Percentiles rank a stretch among this genome's conserved stretches.
Conservation (phyloP, 1,139 yeast genomes). For the Magnusiomyces tetraspermus region DNA sequence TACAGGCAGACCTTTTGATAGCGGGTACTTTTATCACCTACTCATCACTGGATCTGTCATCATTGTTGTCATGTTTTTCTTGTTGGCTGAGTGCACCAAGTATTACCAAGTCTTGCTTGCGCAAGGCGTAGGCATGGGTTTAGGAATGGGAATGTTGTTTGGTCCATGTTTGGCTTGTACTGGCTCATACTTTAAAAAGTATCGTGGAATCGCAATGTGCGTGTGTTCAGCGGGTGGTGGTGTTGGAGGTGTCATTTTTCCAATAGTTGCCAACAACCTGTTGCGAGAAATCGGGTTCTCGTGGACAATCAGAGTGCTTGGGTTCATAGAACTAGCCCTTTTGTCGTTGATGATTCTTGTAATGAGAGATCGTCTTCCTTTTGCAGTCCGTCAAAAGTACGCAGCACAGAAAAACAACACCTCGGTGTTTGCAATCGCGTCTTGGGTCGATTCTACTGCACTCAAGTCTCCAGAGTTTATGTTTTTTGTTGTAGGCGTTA, state of each 20-base stretch:
- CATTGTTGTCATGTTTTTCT: conserved; percentile 40
- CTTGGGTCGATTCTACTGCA: conserved; percentile 11
- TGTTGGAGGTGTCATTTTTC: conserved; percentile 48
- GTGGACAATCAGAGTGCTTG: conserved; percentile 41
- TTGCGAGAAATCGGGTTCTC: conserved; percentile 36
- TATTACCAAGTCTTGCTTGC: conserved; percentile 45
- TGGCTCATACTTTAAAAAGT: conserved; percentile 35
- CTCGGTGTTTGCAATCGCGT: conserved; percentile 6
- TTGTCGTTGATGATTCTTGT: conserved; percentile 4
- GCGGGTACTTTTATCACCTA: conserved; percentile 21
- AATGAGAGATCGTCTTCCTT: conserved; percentile 10
- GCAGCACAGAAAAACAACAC: neutral
- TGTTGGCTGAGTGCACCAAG: conserved; percentile 40
- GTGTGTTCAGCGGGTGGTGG: conserved; percentile 51
- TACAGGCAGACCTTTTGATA: conserved; percentile 33
- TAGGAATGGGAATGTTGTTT: conserved; percentile 31
- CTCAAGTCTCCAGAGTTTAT: conserved; percentile 11
- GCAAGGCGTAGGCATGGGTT: conserved; percentile 42
- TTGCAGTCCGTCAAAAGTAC: conserved; percentile 1
- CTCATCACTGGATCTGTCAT: conserved; percentile 39
- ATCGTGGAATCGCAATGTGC: conserved; percentile 46
- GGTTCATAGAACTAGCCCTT: conserved; percentile 9
- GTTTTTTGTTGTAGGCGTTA: conserved; percentile 9
- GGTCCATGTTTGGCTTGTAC: conserved; percentile 13
- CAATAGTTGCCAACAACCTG: conserved; percentile 32